Base-by-base conservation (phyloP, 371 early-diverging fungal species). In the Lichtheimia corymbifera region DNA sequence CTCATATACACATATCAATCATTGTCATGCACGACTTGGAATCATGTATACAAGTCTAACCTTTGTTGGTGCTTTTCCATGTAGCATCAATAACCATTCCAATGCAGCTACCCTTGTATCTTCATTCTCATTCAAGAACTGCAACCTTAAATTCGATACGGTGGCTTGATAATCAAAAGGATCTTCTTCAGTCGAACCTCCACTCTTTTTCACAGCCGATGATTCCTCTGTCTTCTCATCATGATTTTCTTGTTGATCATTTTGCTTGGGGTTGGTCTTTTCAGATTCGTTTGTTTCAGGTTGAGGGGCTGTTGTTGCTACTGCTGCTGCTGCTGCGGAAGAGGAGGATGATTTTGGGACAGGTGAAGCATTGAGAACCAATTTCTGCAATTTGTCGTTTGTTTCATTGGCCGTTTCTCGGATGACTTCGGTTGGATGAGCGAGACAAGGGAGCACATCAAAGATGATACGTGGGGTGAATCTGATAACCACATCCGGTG, bases 41-140 rank as follows among this genome's bases (percentile, higher is more conserved):
- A 11, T 5, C 35, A 35, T 35, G 9, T 35, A 9, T 9, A 18
- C 20, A n/a, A 40, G 3, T 7, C 9, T 30, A 62, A 84, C 87
- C 76, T 83, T 80, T 54, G 82, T 79, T 0, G 96, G 95, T 13
- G 91, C 89, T 67, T 93, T 95, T 55, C 85, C 86, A 66, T 97
- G 96, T 47, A 97, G 73, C 88, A 95, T 92, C 18, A 94, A 63
- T n/a, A 97, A 72, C 97, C 97, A 97, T 43, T 93, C 94, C 68
- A 97, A 66, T 35, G 91, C 86, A 2, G 91, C 93, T 0, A 93
- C 84, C 18, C 96, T 79, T 0, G 97, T 93, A 55, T 88, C 90
- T 65, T 96, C 96, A 57, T 91, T 87, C 59, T 88, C 91, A 66
- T 94, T 88, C 43, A 85, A 72, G 63, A 94, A 91, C 64, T 91